Conservation (phyloP, 176 grass and related monocot genomes). For the Puya raimondii region DNA sequence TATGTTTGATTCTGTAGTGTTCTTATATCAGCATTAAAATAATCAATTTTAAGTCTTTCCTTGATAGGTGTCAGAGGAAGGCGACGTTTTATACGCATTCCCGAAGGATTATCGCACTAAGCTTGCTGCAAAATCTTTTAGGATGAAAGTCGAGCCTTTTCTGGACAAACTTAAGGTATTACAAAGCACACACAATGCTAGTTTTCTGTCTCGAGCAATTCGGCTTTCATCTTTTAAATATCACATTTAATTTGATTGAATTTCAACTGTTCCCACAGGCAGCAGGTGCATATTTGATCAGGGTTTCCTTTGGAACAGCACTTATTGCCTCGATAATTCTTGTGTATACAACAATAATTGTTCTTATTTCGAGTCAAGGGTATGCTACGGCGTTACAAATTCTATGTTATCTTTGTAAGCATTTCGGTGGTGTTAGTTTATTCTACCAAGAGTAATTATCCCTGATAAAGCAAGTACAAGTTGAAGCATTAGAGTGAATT, state of each 20-base stretch:
- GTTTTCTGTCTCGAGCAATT: neutral
- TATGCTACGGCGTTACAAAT: constrained; percentile 6
- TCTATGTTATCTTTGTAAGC: neutral
- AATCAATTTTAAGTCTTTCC: constrained; percentile 3
- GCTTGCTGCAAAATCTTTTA: constrained; percentile 77
- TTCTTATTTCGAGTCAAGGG: constrained; percentile 68
- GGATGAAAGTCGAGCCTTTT: constrained; percentile 65
- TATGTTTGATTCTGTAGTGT: neutral
- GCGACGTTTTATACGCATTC: constrained; percentile 87
- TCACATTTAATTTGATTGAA: neutral
- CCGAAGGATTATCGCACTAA: constrained; percentile 84
- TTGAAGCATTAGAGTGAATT: neutral
- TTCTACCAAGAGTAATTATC: neutral
- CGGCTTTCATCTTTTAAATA: too few relatives aligned
- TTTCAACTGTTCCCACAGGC: constrained; percentile 24
- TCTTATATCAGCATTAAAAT: neutral
- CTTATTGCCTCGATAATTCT: constrained; percentile 90
- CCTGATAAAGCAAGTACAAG: neutral
- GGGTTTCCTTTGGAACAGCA: constrained; percentile 87
- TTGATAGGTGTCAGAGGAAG: constrained; percentile 85
- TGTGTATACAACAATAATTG: constrained; percentile 94
- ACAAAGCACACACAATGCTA: neutral
- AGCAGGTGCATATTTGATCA: constrained; percentile 63
- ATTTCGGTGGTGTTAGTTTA: neutral
- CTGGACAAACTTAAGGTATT: constrained; percentile 78